phyloP scores from a whole-genome alignment of 371 early-diverging fungal genomes.

The Batkoa obscura region DNA sequence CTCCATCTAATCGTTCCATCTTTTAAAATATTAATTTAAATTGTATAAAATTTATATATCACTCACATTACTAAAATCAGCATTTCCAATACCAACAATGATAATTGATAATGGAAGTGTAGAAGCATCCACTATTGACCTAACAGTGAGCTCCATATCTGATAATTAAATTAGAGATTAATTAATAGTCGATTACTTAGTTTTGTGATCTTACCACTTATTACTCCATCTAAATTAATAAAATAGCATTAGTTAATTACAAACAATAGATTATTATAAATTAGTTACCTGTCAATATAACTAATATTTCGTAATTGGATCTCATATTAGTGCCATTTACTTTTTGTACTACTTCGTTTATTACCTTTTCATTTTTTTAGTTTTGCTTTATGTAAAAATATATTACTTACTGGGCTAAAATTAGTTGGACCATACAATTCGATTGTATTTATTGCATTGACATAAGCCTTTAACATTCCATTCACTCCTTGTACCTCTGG shows the following conservation, averaged over 20 bases:
- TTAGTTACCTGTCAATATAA: constrained; percentile 16
- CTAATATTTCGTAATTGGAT: constrained; percentile 9
- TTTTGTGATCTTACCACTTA: constrained; percentile 23
- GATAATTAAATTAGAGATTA: constrained; percentile 6
- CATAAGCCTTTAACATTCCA: constrained; percentile 23
- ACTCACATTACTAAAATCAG: constrained; percentile 16
- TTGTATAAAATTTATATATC: background rate
- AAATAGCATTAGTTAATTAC: no score
- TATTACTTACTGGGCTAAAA: constrained; percentile 20
- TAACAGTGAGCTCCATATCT: constrained; percentile 20
- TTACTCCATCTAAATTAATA: constrained; percentile 14
- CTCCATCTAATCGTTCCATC: constrained; percentile 26
- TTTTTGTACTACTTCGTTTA: background rate
- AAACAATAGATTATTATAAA: constrained; percentile 3
- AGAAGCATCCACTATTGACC: constrained; percentile 23
- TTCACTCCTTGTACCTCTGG: constrained; percentile 25
- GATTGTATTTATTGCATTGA: constrained; percentile 14
- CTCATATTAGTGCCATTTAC: background rate
- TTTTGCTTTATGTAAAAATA: no score
- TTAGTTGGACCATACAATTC: constrained; percentile 30
- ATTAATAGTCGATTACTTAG: no score
- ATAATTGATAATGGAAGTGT: constrained; percentile 25
- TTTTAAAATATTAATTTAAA: constrained; percentile 2
- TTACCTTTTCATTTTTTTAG: no score
- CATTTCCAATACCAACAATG: constrained; percentile 32